phyloP scores from a whole-genome alignment of 306 rosid genomes.

The Lathyrus sativus region DNA sequence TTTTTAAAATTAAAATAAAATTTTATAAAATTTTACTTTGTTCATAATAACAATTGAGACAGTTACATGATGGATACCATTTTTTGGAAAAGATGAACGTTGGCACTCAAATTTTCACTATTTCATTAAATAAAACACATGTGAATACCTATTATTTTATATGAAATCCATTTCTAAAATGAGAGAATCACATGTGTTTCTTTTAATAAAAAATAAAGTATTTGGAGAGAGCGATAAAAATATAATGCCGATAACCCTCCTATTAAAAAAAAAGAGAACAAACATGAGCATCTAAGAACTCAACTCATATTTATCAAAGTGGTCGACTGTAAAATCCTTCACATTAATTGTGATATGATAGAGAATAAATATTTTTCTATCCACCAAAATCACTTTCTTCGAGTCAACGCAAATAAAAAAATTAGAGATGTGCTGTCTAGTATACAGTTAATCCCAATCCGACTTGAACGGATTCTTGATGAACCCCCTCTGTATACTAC shows the following conservation, averaged over 20 bases:
- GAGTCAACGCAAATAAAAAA: slow-evolving; percentile 5
- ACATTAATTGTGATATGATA: not conserved
- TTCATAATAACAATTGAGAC: not conserved
- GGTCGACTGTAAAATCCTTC: not conserved
- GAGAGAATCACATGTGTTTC: too few relatives aligned
- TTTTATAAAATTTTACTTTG: not conserved
- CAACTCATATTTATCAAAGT: not conserved
- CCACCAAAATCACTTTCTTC: slow-evolving; percentile 11
- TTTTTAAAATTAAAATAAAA: too few relatives aligned
- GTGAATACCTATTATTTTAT: too few relatives aligned
- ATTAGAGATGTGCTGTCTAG: not conserved
- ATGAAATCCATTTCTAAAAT: too few relatives aligned
- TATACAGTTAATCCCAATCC: not conserved
- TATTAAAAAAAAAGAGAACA: too few relatives aligned
- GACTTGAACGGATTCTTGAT: slow-evolving; percentile 1
- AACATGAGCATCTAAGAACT: not conserved
- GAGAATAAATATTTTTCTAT: not conserved
- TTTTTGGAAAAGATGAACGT: not conserved
- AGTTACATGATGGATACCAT: not conserved
- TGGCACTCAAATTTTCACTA: too few relatives aligned
- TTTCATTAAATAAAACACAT: too few relatives aligned
- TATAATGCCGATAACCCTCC: too few relatives aligned
- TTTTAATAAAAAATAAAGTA: too few relatives aligned
- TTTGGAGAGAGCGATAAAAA: too few relatives aligned
- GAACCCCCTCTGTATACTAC: not conserved